A percentile compares a stretch with the other conserved stretches of the same genome.
Conservation (phyloP, 1,284 basidiomycete species). For the Cryptococcus jaspeensis region DNA sequence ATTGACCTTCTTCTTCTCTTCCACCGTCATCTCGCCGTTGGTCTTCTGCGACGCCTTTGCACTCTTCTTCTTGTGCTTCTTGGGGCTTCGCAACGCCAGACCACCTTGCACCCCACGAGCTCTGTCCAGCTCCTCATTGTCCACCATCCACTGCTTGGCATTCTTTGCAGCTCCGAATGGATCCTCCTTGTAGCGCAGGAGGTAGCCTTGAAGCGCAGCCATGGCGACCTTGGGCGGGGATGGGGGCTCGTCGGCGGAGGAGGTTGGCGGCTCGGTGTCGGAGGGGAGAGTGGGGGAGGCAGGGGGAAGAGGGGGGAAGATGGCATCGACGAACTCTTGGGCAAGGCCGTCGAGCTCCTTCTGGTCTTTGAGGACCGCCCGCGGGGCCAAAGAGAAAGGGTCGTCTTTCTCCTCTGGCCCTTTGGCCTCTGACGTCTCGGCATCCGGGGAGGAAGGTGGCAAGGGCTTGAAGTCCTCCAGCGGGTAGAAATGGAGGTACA, state of each 20-base stretch:
- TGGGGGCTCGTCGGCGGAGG: background rate
- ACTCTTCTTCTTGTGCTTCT: too few species aligned
- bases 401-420: background rate
- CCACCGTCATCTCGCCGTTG: background rate
- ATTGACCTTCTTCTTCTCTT: background rate
- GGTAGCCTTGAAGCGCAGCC: conserved; percentile 76
- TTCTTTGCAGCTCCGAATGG: conserved; percentile 28
- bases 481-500: conserved; percentile 88
- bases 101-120: background rate
- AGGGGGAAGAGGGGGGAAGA: conserved; percentile 9
- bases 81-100: background rate
- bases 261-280: too few species aligned
- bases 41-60: too few species aligned
- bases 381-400: too few species aligned
- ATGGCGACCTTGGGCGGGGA: conserved; percentile 61
- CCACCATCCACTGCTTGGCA: conserved; percentile 21
- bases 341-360: conserved; percentile 19
- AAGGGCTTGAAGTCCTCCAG: conserved; percentile 22
- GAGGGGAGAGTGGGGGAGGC: background rate
- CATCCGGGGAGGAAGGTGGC: background rate
- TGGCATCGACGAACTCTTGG: conserved; percentile 11
- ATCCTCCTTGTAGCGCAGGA: conserved; percentile 35
- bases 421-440: too few species aligned
- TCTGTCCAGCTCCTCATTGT: conserved; percentile 8
- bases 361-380: conserved; percentile 4